Base-by-base conservation (phyloP, 768 basidiomycete species). In the Kwoniella sp. region DNA sequence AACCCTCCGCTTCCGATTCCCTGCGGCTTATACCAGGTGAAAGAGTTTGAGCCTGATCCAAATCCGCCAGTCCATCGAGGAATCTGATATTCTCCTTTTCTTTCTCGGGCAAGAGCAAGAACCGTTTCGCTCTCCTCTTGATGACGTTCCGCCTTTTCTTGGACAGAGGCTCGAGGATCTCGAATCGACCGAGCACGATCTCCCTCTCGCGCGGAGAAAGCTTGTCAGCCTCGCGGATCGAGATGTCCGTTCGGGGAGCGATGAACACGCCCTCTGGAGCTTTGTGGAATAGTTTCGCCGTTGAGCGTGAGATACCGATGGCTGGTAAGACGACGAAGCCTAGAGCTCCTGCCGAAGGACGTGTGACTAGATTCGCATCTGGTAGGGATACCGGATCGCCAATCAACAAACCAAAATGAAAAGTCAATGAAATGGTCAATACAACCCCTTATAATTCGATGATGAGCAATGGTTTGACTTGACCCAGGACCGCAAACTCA, bases 21-120 rank as follows among this genome's bases (percentile, higher is more conserved):
- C 25, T 31, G 12, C 38, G 22, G 17, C 29, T 4, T 1, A 7
- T 38, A 55, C 22, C 38, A 25, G 28, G 12, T 11, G 20, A 41
- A 37, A 11, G 15, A 17, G 13, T 23, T 9, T 34, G 54, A 17
- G 4, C 31, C 25, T 55, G 28, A 55, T 48, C 30, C 29, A 9
- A 23, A 50, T 34, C 31, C 15, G 26, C 29, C 41, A 12, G 5
- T 17, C 45, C 45, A n/a, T 28, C 58, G 23, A 29, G 15, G 17
- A 28, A 12, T 29, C n/a, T 23, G 48, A 31, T 29, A 51, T 31
- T 41, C 26, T 52, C 37, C 61, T 63, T 41, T 1, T 56, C 54
- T 26, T 63, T 50, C 54, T 28, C 25, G 20, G 38, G 45, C 17
- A 41, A 15, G 30, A 63, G 12, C 37, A 58, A 38, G 12, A 34